A percentile compares a stretch with the other conserved stretches of the same genome.
These are phyloP conservation scores for Barnettozyma salicaria DNA, from an alignment of 805 yeast species.

Conservation along the genomic window DNA sequence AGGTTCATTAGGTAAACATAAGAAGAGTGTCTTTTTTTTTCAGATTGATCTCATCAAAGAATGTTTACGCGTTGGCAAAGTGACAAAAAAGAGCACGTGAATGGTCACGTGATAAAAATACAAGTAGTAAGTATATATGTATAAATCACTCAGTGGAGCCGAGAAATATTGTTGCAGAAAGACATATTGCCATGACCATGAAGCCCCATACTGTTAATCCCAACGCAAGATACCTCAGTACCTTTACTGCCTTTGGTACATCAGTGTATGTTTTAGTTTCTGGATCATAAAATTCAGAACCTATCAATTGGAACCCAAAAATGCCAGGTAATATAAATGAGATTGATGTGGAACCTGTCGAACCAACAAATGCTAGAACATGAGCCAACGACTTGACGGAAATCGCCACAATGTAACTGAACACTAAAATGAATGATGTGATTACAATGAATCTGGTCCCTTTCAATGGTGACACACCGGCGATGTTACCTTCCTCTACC, in stretches of 20 bases:
- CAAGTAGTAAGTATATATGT: neutral
- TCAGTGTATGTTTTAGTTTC: slow-evolving; percentile 26
- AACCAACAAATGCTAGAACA: slow-evolving; percentile 83
- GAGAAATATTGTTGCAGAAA: slow-evolving; percentile 32
- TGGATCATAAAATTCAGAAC: slow-evolving; percentile 34
- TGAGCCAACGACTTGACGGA: slow-evolving; percentile 68
- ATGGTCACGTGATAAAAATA: neutral
- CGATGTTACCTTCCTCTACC: slow-evolving; percentile 27
- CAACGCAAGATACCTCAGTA: slow-evolving; percentile 33
- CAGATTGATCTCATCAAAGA: slow-evolving; percentile 3
- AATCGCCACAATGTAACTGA: slow-evolving; percentile 60
- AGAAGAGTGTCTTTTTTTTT: neutral
- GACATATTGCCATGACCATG: slow-evolving; percentile 45
- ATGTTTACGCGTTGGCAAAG: neutral
- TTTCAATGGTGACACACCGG: slow-evolving; percentile 23
- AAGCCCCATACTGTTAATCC: slow-evolving; percentile 43
- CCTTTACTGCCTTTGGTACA: slow-evolving; percentile 25
- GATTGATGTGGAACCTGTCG: slow-evolving; percentile 89
- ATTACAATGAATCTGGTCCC: slow-evolving; percentile 41
- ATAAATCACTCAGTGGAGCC: slow-evolving; percentile 23
- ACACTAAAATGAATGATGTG: slow-evolving; percentile 45
- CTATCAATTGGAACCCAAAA: slow-evolving; percentile 71
- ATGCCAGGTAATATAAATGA: slow-evolving; percentile 88
- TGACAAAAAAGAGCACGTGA: neutral
- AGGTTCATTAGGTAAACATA: no score